Base-by-base conservation (phyloP, 2,329 filamentous ascomycete species). In the Ophiocordyceps camponoti-rufipedis region DNA sequence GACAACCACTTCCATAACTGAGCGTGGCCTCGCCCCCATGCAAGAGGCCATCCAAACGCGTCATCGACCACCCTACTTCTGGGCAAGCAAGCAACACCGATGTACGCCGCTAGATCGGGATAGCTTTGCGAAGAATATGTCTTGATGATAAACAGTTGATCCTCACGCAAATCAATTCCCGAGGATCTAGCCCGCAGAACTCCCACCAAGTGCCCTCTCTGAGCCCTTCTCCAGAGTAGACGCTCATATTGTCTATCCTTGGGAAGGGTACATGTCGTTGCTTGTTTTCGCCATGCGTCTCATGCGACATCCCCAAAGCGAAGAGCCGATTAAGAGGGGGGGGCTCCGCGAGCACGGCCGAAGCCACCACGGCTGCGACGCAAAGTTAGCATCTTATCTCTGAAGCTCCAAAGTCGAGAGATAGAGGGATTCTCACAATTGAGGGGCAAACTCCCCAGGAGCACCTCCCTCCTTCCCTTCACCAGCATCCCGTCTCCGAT, bases 391-490 rank as follows among this genome's bases (percentile, higher is more conserved):
- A 45, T 28, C 12, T 2, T 31, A 41, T n/a, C 29, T 29, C 16
- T 9, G 2, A 6, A 9, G 8, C 33, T 1, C 14, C 19, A 10
- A 29, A 14, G 42, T 11, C 14, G 3, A 16, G 10, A 16, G 35
- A 13, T n/a, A 43, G 16, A 46, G 51, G 42, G 46, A 49, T 58
- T 69, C 76, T 78, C 70, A 82, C 80, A 94, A 94, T 68, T 82
- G 79, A 65, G 87, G 87, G 71, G 82, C 81, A 68, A 91, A 94
- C 70, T 87, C 85, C 71, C 85, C 84, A 62, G 86, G 84, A 65
- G 86, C 85, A 75, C 81, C 85, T 62, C 85, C 85, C 74, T 94
- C 86, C 80, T 93, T 93, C 67, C 80, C 76, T 67, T 82, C 80
- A 62, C 80, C 82, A 70, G 78, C 81, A 62, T 93, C 86, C 63